Evolutionary conservation across 305 asterid species (phyloP).

Genomic region (Fraxinus albicans): DNA sequence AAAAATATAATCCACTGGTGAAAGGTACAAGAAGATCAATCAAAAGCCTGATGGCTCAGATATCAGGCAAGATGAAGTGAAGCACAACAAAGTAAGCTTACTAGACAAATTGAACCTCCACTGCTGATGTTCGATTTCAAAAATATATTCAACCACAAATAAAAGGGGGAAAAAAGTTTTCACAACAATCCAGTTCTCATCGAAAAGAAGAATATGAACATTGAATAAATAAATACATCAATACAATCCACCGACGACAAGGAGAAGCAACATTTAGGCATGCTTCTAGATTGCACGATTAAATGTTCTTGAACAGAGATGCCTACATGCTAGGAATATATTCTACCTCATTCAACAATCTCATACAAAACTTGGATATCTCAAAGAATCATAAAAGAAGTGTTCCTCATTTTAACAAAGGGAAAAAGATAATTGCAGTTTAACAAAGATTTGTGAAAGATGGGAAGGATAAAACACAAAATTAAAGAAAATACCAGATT

Average conservation of each 20-base stretch:
- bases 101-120: background rate
- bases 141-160: background rate
- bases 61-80: background rate
- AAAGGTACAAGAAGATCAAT: background rate
- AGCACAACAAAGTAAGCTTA: background rate
- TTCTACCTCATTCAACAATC: background rate
- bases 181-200: background rate
- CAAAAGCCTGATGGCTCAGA: background rate
- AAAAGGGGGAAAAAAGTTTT: background rate
- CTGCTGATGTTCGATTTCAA: background rate
- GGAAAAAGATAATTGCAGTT: conserved; percentile 2
- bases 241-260: background rate
- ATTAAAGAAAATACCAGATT: background rate
- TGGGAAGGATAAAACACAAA: background rate
- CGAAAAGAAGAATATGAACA: conserved; percentile 1
- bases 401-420: conserved; percentile 7
- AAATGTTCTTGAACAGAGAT: background rate
- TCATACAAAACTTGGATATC: conserved; percentile 8
- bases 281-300: conserved; percentile 10
- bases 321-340: conserved; percentile 7
- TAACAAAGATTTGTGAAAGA: conserved; percentile 6
- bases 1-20: background rate
- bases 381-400: conserved; percentile 6
- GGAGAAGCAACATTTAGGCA: background rate
- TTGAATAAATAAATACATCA: conserved; percentile 7